Conservation (phyloP, 2,329 filamentous ascomycete genomes). For the Colletotrichum somersetense region DNA sequence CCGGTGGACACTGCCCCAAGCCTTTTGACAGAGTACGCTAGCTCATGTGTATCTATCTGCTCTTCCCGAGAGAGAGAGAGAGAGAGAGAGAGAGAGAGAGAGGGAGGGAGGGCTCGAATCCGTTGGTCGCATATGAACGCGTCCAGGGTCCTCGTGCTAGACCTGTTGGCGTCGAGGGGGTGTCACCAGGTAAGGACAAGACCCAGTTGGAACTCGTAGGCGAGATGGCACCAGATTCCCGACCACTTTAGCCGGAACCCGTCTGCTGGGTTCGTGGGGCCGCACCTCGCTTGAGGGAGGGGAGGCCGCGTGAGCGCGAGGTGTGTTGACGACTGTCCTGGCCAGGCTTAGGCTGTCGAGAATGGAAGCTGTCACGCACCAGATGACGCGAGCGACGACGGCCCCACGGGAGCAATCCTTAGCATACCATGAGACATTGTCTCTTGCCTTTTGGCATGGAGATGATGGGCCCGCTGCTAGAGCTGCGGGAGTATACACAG, state of each 20-base stretch:
- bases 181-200: neutral
- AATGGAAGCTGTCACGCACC: neutral
- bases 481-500: neutral
- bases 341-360: neutral
- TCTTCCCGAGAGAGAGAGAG: neutral
- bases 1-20: neutral
- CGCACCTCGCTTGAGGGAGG: neutral
- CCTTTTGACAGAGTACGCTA: neutral
- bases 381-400: neutral
- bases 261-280: neutral
- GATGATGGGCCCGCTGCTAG: neutral
- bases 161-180: neutral
- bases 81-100: too few species aligned
- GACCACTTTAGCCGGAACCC: constrained; percentile 18
- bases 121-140: neutral
- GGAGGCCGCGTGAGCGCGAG: neutral
- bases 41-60: neutral
- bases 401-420: neutral
- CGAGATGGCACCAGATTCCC: constrained; percentile 2
- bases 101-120: neutral
- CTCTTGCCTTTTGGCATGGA: neutral
- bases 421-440: too few species aligned
- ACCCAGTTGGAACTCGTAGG: neutral
- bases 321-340: constrained; percentile 1
- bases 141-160: neutral